These are phyloP conservation scores for Bolboschoenoplectus hybrid DNA, from an alignment of 202 grass and related monocot genomes.

Conservation along the genomic window DNA sequence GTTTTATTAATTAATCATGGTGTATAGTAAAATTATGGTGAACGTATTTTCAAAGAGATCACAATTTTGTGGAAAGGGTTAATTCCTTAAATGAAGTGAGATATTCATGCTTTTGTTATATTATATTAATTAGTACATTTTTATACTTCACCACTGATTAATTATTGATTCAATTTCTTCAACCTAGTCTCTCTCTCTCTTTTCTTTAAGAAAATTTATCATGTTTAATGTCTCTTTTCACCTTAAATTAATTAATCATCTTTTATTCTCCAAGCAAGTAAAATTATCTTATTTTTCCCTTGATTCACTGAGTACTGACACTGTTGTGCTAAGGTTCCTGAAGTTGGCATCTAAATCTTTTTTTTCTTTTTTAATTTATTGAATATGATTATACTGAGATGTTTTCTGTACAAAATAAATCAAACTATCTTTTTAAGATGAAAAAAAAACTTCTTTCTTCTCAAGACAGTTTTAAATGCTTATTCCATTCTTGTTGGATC, in stretches of 20 bases:
- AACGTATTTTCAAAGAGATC: background rate
- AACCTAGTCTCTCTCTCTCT: background rate
- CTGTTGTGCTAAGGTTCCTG: background rate
- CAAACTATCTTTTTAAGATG: background rate
- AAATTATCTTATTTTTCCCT: background rate
- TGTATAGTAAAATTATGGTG: background rate
- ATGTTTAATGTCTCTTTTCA: background rate
- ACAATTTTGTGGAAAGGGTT: background rate
- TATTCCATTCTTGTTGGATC: background rate
- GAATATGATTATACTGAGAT: background rate
- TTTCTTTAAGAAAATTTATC: background rate
- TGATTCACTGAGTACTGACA: background rate
- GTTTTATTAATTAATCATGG: background rate
- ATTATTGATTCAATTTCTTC: background rate
- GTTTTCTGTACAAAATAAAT: background rate
- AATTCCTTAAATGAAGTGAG: background rate
- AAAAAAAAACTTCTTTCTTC: background rate
- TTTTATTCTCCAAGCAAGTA: background rate
- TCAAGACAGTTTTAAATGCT: background rate
- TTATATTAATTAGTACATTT: background rate
- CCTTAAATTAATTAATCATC: background rate
- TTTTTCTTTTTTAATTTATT: background rate
- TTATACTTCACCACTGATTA: background rate
- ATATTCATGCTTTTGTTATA: background rate
- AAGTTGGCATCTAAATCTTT: background rate